A percentile compares a stretch with the other conserved stretches of the same genome.
Conservation (phyloP, 139 green algal genomes). For the Bryopsis sp. region DNA sequence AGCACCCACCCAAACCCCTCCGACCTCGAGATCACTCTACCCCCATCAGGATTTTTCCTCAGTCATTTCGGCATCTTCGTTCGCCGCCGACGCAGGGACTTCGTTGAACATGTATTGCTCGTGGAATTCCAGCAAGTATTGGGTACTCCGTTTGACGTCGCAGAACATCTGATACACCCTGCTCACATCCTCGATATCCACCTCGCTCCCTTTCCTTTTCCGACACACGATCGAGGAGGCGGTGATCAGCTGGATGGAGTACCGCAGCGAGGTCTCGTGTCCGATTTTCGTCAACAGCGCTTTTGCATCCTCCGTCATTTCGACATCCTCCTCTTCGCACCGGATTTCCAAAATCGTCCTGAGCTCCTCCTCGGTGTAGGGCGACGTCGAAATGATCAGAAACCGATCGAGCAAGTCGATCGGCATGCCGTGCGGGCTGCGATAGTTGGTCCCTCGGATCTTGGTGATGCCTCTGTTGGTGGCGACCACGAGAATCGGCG, state of each 20-base stretch:
- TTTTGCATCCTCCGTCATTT: slow-evolving; percentile 84
- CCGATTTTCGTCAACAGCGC: slow-evolving; percentile 96
- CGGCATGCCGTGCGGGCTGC: slow-evolving; percentile 90
- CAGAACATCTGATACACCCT: slow-evolving; percentile 93
- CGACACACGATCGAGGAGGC: slow-evolving; percentile 69
- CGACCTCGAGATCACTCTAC: too few species aligned
- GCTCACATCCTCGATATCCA: slow-evolving; percentile 92
- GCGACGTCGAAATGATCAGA: slow-evolving; percentile 94
- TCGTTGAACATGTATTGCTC: slow-evolving; percentile 99
- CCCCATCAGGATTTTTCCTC: too few species aligned
- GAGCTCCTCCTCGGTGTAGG: slow-evolving; percentile 92
- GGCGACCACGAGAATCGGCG: slow-evolving; percentile 93
- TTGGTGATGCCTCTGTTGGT: slow-evolving; percentile 96
- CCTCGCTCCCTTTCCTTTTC: slow-evolving; percentile 72
- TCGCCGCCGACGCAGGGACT: too few species aligned
- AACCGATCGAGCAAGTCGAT: slow-evolving; percentile 96
- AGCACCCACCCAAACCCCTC: too few species aligned
- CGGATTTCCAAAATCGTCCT: slow-evolving; percentile 89
- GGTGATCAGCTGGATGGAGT: slow-evolving; percentile 95
- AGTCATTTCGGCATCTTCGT: too few species aligned
- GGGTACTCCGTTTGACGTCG: slow-evolving; percentile 82
- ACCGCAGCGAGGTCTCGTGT: slow-evolving; percentile 86
- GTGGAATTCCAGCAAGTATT: slow-evolving; percentile 91
- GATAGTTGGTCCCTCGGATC: slow-evolving; percentile 94
- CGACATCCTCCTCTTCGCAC: slow-evolving; percentile 90